phyloP scores from a whole-genome alignment of 2,329 filamentous ascomycete species.

The Knoxdaviesia proteae region DNA sequence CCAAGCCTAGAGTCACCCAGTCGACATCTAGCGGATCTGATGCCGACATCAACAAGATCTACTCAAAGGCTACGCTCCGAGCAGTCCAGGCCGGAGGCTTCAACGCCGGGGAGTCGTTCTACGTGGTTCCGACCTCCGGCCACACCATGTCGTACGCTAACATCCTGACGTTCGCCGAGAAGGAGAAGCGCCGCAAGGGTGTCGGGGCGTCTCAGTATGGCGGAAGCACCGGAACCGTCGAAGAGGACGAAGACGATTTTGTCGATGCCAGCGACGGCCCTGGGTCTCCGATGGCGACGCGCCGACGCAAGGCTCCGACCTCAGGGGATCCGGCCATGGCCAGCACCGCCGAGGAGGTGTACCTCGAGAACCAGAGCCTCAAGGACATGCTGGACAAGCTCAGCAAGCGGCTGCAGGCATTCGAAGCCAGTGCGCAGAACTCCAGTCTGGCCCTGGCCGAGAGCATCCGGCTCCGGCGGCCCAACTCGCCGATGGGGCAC shows the following conservation, averaged over 20 bases:
- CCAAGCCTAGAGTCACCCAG: slow-evolving; percentile 1
- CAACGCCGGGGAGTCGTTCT: slow-evolving; percentile 58
- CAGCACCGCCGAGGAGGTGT: slow-evolving; percentile 71
- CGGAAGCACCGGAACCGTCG: slow-evolving; percentile 20
- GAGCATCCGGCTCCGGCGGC: slow-evolving; percentile 45
- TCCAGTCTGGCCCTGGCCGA: slow-evolving; percentile 73
- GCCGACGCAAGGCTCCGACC: slow-evolving; percentile 16
- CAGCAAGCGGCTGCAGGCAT: slow-evolving; percentile 71
- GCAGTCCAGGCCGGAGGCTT: slow-evolving; percentile 54
- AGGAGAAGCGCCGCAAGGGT: slow-evolving; percentile 33
- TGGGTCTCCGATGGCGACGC: slow-evolving; percentile 19
- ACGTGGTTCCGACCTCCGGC: slow-evolving; percentile 79
- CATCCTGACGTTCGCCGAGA: slow-evolving; percentile 53
- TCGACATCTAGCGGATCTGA: slow-evolving; percentile 16
- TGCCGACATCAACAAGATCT: slow-evolving; percentile 64
- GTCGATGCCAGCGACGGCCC: slow-evolving; percentile 64
- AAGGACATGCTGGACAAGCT: slow-evolving; percentile 74
- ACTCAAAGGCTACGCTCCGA: slow-evolving; percentile 66
- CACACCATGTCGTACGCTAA: slow-evolving; percentile 86
- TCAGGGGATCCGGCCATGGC: slow-evolving; percentile 21
- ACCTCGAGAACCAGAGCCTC: slow-evolving; percentile 69
- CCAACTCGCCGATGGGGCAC: slow-evolving; percentile 23
- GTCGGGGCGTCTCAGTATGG: slow-evolving; percentile 27
- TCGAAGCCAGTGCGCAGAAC: slow-evolving; percentile 79
- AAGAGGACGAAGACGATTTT: slow-evolving; percentile 67